These are phyloP conservation scores for Colletotrichum incanum DNA, from an alignment of 2,329 filamentous ascomycete species.

Conservation along the genomic window DNA sequence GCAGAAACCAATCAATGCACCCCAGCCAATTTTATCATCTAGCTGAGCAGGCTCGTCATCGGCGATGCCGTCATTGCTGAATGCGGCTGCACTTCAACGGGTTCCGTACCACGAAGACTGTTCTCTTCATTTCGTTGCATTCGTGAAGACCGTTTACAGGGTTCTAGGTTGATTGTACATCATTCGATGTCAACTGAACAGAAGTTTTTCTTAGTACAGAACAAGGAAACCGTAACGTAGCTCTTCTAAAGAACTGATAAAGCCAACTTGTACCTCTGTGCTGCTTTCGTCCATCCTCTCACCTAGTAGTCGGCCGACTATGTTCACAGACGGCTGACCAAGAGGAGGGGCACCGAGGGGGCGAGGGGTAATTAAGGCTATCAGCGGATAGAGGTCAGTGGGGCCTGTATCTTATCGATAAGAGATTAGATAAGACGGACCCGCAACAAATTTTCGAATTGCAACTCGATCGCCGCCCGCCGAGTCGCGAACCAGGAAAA, in stretches of 20 bases:
- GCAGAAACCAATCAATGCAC: constrained; percentile 29
- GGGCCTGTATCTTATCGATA: constrained; percentile 4
- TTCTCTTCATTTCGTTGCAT: neutral
- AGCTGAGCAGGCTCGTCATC: constrained; percentile 25
- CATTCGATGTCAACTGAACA: neutral
- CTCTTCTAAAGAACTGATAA: too few relatives aligned
- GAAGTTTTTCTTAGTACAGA: neutral
- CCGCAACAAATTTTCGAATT: constrained; percentile 39
- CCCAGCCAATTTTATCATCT: constrained; percentile 11
- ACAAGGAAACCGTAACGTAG: neutral
- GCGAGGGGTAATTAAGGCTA: constrained; percentile 1
- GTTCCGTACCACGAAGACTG: neutral
- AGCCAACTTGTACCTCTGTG: too few relatives aligned
- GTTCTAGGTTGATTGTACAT: neutral
- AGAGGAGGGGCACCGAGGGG: constrained; percentile 3
- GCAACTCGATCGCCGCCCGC: constrained; percentile 21
- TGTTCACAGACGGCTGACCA: neutral
- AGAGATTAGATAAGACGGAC: constrained; percentile 30
- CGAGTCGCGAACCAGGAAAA: constrained; percentile 34
- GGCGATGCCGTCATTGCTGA: constrained; percentile 32
- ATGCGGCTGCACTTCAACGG: neutral
- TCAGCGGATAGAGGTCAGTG: neutral
- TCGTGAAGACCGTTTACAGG: neutral
- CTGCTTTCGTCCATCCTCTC: neutral
- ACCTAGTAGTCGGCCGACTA: neutral